Conservation (phyloP, 1,284 basidiomycete species). For the Sporisorium sorghi region DNA sequence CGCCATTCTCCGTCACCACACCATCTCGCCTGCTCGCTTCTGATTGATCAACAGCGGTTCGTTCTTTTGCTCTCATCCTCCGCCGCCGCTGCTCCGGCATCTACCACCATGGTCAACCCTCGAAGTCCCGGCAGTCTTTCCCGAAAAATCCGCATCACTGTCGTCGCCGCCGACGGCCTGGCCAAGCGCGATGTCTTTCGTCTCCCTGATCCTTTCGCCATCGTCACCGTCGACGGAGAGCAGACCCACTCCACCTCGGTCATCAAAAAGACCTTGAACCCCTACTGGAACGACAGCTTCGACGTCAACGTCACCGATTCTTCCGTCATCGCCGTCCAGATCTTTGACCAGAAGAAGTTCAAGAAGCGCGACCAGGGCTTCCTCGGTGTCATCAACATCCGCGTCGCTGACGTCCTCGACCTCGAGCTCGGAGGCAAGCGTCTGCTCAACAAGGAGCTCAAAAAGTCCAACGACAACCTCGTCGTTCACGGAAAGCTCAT, state of each 20-base stretch:
- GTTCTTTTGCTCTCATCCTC: neutral
- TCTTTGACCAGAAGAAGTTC: slow-evolving; percentile 97
- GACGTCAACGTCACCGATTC: slow-evolving; percentile 82
- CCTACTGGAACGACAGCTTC: slow-evolving; percentile 69
- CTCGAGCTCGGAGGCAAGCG: slow-evolving; percentile 88
- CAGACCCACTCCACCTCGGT: slow-evolving; percentile 87
- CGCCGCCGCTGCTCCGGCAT: neutral
- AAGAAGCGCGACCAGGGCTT: slow-evolving; percentile 95
- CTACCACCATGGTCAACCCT: slow-evolving; percentile 60
- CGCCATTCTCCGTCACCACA: neutral
- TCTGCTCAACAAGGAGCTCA: slow-evolving; percentile 70
- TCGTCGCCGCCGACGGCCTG: slow-evolving; percentile 68
- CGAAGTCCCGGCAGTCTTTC: slow-evolving; percentile 56
- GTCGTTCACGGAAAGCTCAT: slow-evolving; percentile 69
- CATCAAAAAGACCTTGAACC: slow-evolving; percentile 69
- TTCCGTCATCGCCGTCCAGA: slow-evolving; percentile 90
- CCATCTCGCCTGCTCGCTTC: neutral
- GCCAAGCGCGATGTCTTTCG: slow-evolving; percentile 72
- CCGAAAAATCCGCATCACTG: slow-evolving; percentile 66
- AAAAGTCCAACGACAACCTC: slow-evolving; percentile 69
- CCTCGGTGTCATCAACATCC: slow-evolving; percentile 90
- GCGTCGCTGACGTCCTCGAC: slow-evolving; percentile 88
- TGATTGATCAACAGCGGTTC: neutral
- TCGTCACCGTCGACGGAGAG: slow-evolving; percentile 92
- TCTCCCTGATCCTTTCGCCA: slow-evolving; percentile 91